phyloP scores from a whole-genome alignment of 1,284 basidiomycete genomes.

The Takashimella koratensis region DNA sequence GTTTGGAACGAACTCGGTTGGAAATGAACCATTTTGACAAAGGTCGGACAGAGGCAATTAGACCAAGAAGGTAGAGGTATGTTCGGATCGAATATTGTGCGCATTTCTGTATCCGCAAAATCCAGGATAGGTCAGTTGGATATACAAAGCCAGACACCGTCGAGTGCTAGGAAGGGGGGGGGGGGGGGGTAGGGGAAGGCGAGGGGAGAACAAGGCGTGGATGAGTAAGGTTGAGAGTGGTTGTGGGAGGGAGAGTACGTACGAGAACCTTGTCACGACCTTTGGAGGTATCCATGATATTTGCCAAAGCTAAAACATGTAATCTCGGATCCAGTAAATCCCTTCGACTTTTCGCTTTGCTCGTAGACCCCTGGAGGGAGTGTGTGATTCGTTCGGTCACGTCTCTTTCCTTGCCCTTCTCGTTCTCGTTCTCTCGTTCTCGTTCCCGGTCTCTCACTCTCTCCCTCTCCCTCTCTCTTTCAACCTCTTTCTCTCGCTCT shows the following conservation, averaged over 20 bases:
- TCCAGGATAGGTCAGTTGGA: too few relatives aligned
- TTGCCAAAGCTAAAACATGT: conserved; percentile 12
- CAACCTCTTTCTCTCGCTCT: neutral
- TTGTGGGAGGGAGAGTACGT: too few relatives aligned
- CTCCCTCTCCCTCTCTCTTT: neutral
- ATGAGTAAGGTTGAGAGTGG: too few relatives aligned
- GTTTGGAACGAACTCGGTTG: conserved; percentile 31
- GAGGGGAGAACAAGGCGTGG: neutral
- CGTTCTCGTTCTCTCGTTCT: neutral
- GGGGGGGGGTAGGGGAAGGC: neutral
- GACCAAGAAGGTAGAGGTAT: conserved; percentile 40
- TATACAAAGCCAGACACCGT: too few relatives aligned
- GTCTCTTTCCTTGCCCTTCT: neutral
- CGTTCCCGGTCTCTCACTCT: conserved; percentile 4
- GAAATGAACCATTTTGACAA: conserved; percentile 33
- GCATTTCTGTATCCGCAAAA: conserved; percentile 40
- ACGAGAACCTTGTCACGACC: conserved; percentile 46
- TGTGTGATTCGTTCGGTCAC: too few relatives aligned
- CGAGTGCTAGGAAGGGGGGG: neutral
- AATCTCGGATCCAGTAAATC: neutral
- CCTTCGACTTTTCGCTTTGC: too few relatives aligned
- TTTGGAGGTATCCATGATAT: conserved; percentile 40
- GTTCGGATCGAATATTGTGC: conserved; percentile 41
- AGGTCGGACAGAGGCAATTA: conserved; percentile 34
- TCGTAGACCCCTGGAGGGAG: too few relatives aligned